Evolutionary conservation across 2,329 filamentous ascomycete species (phyloP).

Genomic region (Pestalotiopsis fici): DNA sequence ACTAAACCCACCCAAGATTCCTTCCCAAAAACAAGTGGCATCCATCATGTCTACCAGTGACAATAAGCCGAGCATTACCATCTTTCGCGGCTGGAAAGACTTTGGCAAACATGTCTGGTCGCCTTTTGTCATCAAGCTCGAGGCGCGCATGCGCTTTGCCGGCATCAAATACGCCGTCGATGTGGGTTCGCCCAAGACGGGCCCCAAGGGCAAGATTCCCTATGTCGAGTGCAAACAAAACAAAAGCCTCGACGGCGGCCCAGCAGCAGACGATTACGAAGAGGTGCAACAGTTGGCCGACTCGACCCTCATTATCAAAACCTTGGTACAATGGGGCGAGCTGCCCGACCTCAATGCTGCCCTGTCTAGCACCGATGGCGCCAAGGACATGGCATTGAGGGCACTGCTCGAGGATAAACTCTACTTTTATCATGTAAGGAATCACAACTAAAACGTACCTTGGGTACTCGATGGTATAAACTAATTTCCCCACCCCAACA

Average conservation of each 20-base stretch:
- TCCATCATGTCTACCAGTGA: neutral
- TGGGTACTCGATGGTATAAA: too few species aligned
- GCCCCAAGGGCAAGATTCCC: constrained; percentile 61
- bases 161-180: constrained; percentile 45
- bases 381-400: constrained; percentile 52
- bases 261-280: neutral
- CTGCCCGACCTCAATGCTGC: constrained; percentile 49
- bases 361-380: constrained; percentile 38
- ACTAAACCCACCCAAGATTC: neutral
- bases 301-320: constrained; percentile 54
- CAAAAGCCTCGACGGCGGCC: too few species aligned
- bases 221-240: constrained; percentile 44
- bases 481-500: too few species aligned
- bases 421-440: constrained; percentile 54
- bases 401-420: constrained; percentile 62
- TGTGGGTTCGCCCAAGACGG: constrained; percentile 42
- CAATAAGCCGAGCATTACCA: constrained; percentile 28
- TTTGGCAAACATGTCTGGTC: constrained; percentile 53
- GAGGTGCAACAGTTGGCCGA: constrained; percentile 41
- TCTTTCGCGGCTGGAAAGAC: constrained; percentile 52
- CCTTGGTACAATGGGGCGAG: constrained; percentile 40
- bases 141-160: constrained; percentile 59
- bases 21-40: neutral
- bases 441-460: neutral
- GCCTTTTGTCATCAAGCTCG: constrained; percentile 64